Conservation (phyloP, 1,139 yeast genomes). For the Candida glucosophila region DNA sequence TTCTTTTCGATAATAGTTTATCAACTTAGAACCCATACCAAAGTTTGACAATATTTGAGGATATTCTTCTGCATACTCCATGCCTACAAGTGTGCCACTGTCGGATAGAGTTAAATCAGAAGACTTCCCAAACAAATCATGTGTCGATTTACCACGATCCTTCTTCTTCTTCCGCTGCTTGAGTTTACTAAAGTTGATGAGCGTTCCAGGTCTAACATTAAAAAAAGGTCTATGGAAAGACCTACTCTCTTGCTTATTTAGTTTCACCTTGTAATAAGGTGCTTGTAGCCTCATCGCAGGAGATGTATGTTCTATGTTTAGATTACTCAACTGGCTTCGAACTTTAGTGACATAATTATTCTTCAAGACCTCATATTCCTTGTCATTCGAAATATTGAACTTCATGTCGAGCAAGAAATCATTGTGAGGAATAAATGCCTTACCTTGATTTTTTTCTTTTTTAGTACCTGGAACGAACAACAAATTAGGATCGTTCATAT, state of each 20-base stretch:
- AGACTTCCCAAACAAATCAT: slow-evolving; percentile 63
- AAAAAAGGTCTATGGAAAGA: slow-evolving; percentile 77
- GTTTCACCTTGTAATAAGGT: slow-evolving; percentile 81
- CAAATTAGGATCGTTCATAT: slow-evolving; percentile 81
- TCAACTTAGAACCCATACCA: slow-evolving; percentile 94
- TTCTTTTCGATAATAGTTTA: slow-evolving; percentile 85
- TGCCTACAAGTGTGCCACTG: slow-evolving; percentile 62
- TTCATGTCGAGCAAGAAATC: slow-evolving; percentile 43
- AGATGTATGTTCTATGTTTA: slow-evolving; percentile 83
- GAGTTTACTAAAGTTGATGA: slow-evolving; percentile 65
- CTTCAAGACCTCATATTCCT: slow-evolving; percentile 72
- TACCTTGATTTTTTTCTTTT: slow-evolving; percentile 12
- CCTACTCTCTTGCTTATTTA: slow-evolving; percentile 63
- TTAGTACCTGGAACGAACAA: slow-evolving; percentile 47
- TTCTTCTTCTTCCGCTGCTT: slow-evolving; percentile 81
- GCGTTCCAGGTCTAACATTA: slow-evolving; percentile 67
- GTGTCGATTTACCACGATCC: slow-evolving; percentile 76
- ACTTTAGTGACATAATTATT: slow-evolving; percentile 87
- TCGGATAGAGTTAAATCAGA: slow-evolving; percentile 81
- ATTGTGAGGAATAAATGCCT: slow-evolving; percentile 38
- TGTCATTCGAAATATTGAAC: slow-evolving; percentile 83
- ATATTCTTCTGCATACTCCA: slow-evolving; percentile 87
- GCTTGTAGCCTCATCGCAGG: slow-evolving; percentile 84
- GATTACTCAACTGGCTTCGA: slow-evolving; percentile 85
- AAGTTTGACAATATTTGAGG: slow-evolving; percentile 79